Percentiles rank a stretch among this genome's conserved stretches.
Conservation (phyloP, 1,284 basidiomycete genomes). For the Pyrrhoderma noxium region DNA sequence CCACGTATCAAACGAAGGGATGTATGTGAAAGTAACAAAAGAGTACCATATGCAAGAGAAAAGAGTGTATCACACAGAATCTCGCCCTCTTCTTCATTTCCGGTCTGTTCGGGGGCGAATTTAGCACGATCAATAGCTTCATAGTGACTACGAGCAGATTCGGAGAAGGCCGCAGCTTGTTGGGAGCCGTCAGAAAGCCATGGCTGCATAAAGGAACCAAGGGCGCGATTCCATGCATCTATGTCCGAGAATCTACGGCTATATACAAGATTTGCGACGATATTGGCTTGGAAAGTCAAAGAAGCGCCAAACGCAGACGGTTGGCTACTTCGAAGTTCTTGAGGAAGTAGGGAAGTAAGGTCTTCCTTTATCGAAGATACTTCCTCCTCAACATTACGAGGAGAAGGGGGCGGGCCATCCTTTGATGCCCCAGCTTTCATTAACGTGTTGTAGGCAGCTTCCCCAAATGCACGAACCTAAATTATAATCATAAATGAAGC, state of each 20-base stretch:
- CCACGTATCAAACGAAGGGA: slow-evolving; percentile 87
- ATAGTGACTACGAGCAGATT: slow-evolving; percentile 67
- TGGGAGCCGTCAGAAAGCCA: slow-evolving; percentile 49
- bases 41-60: slow-evolving; percentile 94
- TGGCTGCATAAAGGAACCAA: slow-evolving; percentile 62
- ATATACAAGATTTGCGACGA: slow-evolving; percentile 75
- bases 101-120: slow-evolving; percentile 33
- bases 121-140: slow-evolving; percentile 73
- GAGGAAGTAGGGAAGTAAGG: slow-evolving; percentile 56
- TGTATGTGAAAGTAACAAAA: slow-evolving; percentile 94
- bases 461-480: slow-evolving; percentile 84
- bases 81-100: slow-evolving; percentile 71
- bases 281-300: slow-evolving; percentile 65
- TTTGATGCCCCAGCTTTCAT: slow-evolving; percentile 76
- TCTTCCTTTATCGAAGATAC: slow-evolving; percentile 46
- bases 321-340: slow-evolving; percentile 42
- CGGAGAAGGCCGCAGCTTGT: slow-evolving; percentile 45
- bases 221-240: slow-evolving; percentile 65
- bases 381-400: slow-evolving; percentile 62
- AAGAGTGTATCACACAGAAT: slow-evolving; percentile 90
- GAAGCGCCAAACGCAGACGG: slow-evolving; percentile 39
- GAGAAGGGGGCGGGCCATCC: slow-evolving; percentile 52
- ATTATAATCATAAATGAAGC: slow-evolving; percentile 18
- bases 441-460: slow-evolving; percentile 71
- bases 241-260: slow-evolving; percentile 58